Conservation (phyloP, 306 rosid species). For the Heteromeles arbutifolia region DNA sequence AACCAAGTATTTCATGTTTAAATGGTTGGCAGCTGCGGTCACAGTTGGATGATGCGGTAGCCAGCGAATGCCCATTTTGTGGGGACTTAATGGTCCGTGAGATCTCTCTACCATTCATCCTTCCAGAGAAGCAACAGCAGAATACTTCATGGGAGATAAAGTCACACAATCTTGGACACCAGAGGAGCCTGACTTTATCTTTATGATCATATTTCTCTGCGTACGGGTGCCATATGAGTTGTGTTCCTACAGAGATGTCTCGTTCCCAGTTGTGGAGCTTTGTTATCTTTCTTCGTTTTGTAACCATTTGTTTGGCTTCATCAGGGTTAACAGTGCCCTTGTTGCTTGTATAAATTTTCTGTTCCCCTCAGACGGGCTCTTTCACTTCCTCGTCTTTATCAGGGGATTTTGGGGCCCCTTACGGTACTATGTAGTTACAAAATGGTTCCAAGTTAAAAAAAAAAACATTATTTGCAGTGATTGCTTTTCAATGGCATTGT, state of each 20-base stretch:
- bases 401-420: too few relatives aligned
- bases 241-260: too few relatives aligned
- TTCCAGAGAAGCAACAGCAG: slow-evolving; percentile 58
- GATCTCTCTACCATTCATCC: slow-evolving; percentile 74
- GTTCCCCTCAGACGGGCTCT: too few relatives aligned
- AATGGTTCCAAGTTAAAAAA: neutral
- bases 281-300: neutral
- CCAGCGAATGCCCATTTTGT: slow-evolving; percentile 94
- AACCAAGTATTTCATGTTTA: slow-evolving; percentile 2
- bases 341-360: neutral
- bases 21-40: slow-evolving; percentile 67
- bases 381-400: too few relatives aligned
- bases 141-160: slow-evolving; percentile 78
- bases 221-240: neutral
- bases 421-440: neutral
- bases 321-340: neutral
- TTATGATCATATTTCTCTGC: slow-evolving; percentile 27
- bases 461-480: neutral
- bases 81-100: slow-evolving; percentile 90
- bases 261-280: neutral
- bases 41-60: slow-evolving; percentile 90
- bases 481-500: neutral
- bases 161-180: slow-evolving; percentile 52
- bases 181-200: slow-evolving; percentile 58
- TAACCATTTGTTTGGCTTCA: neutral